These are phyloP conservation scores for Trichaptum fuscoviolaceum DNA, from an alignment of 768 basidiomycete species.

Conservation along the genomic window DNA sequence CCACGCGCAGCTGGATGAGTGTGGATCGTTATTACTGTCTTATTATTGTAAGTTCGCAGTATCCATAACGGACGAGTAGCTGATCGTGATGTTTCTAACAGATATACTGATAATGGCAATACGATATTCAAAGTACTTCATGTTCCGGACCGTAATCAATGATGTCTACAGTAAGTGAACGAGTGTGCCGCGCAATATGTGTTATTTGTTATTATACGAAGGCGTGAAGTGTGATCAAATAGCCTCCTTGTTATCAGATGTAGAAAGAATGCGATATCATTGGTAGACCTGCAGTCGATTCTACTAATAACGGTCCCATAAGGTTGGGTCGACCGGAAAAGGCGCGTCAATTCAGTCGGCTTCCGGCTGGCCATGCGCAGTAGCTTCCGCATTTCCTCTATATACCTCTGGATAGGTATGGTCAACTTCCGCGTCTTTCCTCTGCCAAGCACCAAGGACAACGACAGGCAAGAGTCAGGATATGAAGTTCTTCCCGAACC, in stretches of 20 bases:
- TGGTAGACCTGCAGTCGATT: neutral
- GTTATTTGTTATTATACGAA: too few species aligned
- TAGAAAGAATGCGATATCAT: neutral
- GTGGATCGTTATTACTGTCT: neutral
- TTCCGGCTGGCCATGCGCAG: neutral
- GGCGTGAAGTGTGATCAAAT: neutral
- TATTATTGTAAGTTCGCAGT: neutral
- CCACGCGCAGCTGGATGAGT: slow-evolving; percentile 11
- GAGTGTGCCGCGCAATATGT: too few species aligned
- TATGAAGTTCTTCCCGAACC: neutral
- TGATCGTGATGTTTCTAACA: neutral
- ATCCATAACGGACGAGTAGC: neutral
- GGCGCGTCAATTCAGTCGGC: too few species aligned
- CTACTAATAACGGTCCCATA: neutral
- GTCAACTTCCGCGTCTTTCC: neutral
- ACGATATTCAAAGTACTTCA: neutral
- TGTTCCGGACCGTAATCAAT: neutral
- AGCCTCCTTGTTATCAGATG: neutral
- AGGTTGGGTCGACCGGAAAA: neutral
- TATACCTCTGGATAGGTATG: neutral
- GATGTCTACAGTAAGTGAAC: neutral
- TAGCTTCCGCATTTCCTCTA: neutral
- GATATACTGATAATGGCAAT: neutral
- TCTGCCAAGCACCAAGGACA: neutral
- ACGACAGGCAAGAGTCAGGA: neutral